Conservation (phyloP, 2,329 filamentous ascomycete genomes). For the Sodiomyces alkalinus region DNA sequence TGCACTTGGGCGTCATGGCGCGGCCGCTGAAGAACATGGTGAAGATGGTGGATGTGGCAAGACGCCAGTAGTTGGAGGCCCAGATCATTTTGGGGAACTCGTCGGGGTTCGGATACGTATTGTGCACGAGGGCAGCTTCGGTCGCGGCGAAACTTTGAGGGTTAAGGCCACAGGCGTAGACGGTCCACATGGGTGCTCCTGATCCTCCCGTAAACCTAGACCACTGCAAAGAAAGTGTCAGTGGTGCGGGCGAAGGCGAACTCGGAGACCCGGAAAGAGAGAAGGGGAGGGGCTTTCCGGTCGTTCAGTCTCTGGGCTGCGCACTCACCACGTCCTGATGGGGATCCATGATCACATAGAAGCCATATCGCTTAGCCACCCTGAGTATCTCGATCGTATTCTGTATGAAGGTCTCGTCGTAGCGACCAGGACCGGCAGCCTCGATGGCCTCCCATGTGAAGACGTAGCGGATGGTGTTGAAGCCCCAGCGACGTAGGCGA, state of each 20-base stretch:
- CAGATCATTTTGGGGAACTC: constrained; percentile 98
- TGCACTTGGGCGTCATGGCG: constrained; percentile 89
- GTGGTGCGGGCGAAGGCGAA: too few species aligned
- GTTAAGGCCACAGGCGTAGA: constrained; percentile 87
- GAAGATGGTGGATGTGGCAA: constrained; percentile 82
- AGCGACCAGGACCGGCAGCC: constrained; percentile 74
- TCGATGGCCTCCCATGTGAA: constrained; percentile 99
- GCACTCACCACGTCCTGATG: constrained; percentile 83
- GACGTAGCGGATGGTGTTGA: constrained; percentile 91
- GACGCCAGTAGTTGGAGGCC: constrained; percentile 88
- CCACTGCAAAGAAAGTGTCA: constrained; percentile 43
- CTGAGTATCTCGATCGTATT: constrained; percentile 79
- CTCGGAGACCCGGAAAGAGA: background rate
- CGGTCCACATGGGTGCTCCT: constrained; percentile 92
- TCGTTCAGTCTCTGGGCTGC: too few species aligned
- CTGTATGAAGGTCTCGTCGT: constrained; percentile 86
- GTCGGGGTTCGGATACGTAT: constrained; percentile 73
- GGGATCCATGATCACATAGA: constrained; percentile 97
- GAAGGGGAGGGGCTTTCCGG: background rate
- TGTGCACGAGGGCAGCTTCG: constrained; percentile 87
- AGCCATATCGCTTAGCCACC: constrained; percentile 76
- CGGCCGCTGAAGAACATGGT: constrained; percentile 84
- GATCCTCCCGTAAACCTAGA: constrained; percentile 88
- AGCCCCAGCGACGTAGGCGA: constrained; percentile 74
- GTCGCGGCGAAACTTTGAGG: constrained; percentile 73